Conservation (phyloP, 1,284 basidiomycete species). For the Cryptococcus sp. region DNA sequence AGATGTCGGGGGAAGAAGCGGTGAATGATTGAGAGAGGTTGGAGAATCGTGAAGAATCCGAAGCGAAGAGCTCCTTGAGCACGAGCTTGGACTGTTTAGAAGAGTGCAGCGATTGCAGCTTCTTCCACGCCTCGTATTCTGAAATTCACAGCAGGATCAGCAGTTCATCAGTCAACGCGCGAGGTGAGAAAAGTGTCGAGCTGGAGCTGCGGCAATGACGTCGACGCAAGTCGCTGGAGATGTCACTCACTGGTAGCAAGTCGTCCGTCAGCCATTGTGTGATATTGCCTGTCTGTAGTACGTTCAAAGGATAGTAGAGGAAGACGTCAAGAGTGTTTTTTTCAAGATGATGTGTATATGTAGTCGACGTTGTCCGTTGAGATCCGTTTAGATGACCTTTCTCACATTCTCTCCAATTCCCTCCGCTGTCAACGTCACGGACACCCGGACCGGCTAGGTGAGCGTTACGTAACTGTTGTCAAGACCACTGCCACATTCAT, state of each 20-base stretch:
- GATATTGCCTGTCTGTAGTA: neutral
- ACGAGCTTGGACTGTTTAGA: slow-evolving; percentile 72
- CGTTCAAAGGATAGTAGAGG: neutral
- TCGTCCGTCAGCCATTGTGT: slow-evolving; percentile 45
- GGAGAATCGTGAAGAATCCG: slow-evolving; percentile 80
- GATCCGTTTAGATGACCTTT: neutral
- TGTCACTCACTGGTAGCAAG: slow-evolving; percentile 42
- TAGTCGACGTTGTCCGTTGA: neutral
- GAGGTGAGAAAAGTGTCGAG: neutral
- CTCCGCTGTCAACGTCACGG: neutral
- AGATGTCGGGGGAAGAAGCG: slow-evolving; percentile 64
- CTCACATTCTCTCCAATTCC: neutral
- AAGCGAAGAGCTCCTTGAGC: slow-evolving; percentile 86
- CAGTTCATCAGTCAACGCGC: neutral
- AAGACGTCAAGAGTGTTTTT: neutral
- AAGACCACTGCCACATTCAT: neutral
- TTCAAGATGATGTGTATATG: neutral
- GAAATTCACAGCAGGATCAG: slow-evolving; percentile 3
- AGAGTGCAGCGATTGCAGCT: slow-evolving; percentile 84
- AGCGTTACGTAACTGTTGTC: neutral
- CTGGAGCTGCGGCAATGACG: neutral
- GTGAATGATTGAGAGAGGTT: slow-evolving; percentile 81
- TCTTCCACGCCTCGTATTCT: slow-evolving; percentile 89
- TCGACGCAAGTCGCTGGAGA: neutral
- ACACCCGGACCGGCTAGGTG: neutral